Evolutionary conservation across 257 asterid species (phyloP).

Genomic region (Nicotiana tomentosiformis): DNA sequence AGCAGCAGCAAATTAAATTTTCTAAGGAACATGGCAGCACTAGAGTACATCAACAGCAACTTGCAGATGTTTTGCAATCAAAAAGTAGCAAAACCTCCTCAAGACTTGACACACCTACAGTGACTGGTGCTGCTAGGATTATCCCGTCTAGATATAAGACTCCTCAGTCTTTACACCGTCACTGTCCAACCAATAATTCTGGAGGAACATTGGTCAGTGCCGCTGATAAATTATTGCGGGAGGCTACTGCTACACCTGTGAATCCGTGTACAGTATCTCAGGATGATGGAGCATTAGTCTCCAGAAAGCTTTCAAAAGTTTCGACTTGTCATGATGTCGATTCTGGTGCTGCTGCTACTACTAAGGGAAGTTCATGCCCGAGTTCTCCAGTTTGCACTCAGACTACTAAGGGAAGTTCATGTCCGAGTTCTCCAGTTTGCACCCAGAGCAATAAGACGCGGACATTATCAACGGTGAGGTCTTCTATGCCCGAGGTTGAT

Average conservation of each 20-base stretch:
- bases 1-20: constrained; percentile 24
- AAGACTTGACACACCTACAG: constrained; percentile 59
- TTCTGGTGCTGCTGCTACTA: constrained; percentile 17
- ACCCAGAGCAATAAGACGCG: constrained; percentile 24
- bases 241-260: constrained; percentile 39
- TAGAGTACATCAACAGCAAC: constrained; percentile 23
- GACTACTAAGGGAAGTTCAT: constrained; percentile 33
- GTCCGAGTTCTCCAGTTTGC: constrained; percentile 55
- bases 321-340: constrained; percentile 29
- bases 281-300: constrained; percentile 19
- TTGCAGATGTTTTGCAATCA: constrained; percentile 14
- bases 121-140: constrained; percentile 32
- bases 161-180: constrained; percentile 30
- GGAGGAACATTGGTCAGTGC: constrained; percentile 34
- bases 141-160: constrained; percentile 59
- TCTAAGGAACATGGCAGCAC: constrained; percentile 26
- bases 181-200: constrained; percentile 27
- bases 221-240: constrained; percentile 61
- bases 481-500: constrained; percentile 55
- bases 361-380: constrained; percentile 47
- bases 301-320: constrained; percentile 33
- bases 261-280: neutral
- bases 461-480: constrained; percentile 25
- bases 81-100: constrained; percentile 16
- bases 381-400: constrained; percentile 43